Evolutionary conservation across 495 filamentous ascomycete genomes (phyloP), one percentile per base, ranked within the genome.

Genomic region (Mycothermus thermophilus): DNA sequence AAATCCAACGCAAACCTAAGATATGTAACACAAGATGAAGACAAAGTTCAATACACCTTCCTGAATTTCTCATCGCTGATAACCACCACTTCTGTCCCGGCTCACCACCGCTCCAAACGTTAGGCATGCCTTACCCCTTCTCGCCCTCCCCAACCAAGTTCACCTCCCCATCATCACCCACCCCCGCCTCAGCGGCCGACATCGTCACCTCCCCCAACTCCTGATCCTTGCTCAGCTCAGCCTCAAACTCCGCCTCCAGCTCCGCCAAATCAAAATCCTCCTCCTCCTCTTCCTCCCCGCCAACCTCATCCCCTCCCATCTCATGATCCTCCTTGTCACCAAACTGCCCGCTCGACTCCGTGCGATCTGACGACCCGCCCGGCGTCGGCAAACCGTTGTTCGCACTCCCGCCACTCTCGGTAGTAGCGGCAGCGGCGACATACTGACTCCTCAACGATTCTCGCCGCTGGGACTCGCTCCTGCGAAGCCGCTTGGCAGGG

Each of bases 181-280:
- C n/a, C 17, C 30, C 41, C 19, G 26, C 20, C 25, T 25, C 32
- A 19, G 32, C 35, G n/a, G n/a, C n/a, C n/a, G n/a, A n/a, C n/a
- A n/a, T n/a, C n/a, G n/a, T n/a, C n/a, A n/a, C n/a, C n/a, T n/a
- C n/a, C n/a, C n/a, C n/a, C n/a, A n/a, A n/a, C n/a, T n/a, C n/a
- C n/a, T n/a, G n/a, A n/a, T n/a, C n/a, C n/a, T n/a, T n/a, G n/a
- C n/a, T n/a, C 22, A 25, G 22, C 40, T 35, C 46, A 8, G 69
- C 67, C 37, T 76, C 74, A 32, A 82, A 69, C 41, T 83, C 75
- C 8, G 71, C 69, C 48, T 80, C 78, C 13, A 82, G 52, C 27
- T 69, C 76, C 28, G 72, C 76, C 19, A 76, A 76, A 7, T 72
- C 67, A 13, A 69, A 69, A 23, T 64, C 60, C 11, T 60, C 58